Evolutionary conservation across 1,139 yeast genomes (phyloP).

Genomic region (Blastobotrys apis): DNA sequence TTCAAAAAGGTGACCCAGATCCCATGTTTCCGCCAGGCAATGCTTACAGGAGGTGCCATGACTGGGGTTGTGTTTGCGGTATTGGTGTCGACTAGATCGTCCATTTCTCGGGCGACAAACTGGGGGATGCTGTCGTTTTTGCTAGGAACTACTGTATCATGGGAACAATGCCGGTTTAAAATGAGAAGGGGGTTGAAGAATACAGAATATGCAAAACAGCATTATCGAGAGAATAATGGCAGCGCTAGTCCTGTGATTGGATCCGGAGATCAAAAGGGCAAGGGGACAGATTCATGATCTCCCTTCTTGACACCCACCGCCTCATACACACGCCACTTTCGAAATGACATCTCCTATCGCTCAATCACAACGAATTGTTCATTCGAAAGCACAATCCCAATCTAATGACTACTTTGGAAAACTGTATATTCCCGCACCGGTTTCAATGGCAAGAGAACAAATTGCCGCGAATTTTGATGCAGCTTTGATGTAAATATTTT

Average conservation of each 20-base stretch:
- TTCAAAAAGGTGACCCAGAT: constrained; percentile 58
- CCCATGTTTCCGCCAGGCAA: constrained; percentile 90
- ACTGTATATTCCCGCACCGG: too few relatives aligned
- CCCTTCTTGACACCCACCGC: too few relatives aligned
- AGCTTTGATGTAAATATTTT: background rate
- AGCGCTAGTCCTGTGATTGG: too few relatives aligned
- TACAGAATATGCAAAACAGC: constrained; percentile 11
- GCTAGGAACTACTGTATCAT: constrained; percentile 75
- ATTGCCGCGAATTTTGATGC: background rate
- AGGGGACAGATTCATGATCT: too few relatives aligned
- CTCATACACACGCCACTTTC: too few relatives aligned
- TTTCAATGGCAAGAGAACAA: too few relatives aligned
- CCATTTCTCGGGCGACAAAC: constrained; percentile 58
- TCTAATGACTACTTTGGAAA: too few relatives aligned
- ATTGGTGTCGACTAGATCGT: constrained; percentile 54
- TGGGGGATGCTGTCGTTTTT: constrained; percentile 84
- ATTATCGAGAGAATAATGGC: constrained; percentile 4
- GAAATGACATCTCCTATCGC: too few relatives aligned
- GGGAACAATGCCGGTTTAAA: constrained; percentile 86
- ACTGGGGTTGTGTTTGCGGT: constrained; percentile 75
- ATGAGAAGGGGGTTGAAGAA: constrained; percentile 55
- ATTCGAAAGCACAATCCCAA: too few relatives aligned
- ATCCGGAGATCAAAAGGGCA: too few relatives aligned
- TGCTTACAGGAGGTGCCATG: constrained; percentile 81
- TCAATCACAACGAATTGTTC: too few relatives aligned